Evolutionary conservation across 1,284 basidiomycete species (phyloP), one percentile per base, ranked within the genome.

Genomic region (Ceratobasidium sp.): DNA sequence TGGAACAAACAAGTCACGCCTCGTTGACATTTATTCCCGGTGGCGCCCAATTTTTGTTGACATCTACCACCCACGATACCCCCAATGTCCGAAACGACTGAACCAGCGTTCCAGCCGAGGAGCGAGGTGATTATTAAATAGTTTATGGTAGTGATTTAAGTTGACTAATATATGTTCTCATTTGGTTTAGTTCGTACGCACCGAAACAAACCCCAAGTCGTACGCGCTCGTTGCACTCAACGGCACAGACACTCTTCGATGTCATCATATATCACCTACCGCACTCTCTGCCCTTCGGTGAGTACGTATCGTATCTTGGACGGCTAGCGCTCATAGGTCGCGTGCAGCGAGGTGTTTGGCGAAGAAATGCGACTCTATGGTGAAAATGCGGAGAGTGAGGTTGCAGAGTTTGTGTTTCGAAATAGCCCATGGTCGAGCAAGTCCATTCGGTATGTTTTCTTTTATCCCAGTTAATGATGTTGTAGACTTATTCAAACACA

Each of bases 161-260:
- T 33, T 33, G 4, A 33, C 33, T 33, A 33, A 33, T 33, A 33
- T 33, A 33, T 33, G 33, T 33, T 33, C 33, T 51, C 18, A 63
- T 42, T 53, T 60, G 33, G 13, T 23, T 49, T 28, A 75, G 71
- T 75, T 75, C 40, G 60, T 75, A 53, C 71, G 71, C 3, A 64
- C 60, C 10, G 58, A 64, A 12, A 26, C 20, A 13, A 53, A 46
- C 6, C 71, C 71, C 33, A 60, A 75, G 71, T 63, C 60, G 58
- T 75, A 75, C 53, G 58, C 60, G 60, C 71, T 75, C 58, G 71
- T 75, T n/a, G 58, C 71, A 28, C 71, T 75, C 60, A 75, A 75
- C 40, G 71, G 71, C 26, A 58, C 71, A 28, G 71, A 75, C 40
- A 64, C 71, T 40, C 44, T 75, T 23, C 71, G 71, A 39, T 75